Evolutionary conservation across 305 asterid genomes (phyloP).

Genomic region (Withania somnifera): DNA sequence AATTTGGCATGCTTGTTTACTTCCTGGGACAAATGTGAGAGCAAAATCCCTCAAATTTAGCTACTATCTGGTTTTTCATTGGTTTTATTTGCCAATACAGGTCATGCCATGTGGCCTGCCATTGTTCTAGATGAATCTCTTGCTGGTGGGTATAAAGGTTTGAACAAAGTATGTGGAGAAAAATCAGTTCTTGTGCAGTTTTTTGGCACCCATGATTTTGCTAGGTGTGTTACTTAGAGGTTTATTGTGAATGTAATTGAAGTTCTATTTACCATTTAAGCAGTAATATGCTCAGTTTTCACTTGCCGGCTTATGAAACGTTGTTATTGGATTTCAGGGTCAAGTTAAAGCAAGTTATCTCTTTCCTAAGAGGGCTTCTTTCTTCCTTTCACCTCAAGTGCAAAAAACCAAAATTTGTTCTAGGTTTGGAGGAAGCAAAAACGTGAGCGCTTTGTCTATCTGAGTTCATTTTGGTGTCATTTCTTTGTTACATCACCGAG

Average conservation of each 20-base stretch:
- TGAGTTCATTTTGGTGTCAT: background rate
- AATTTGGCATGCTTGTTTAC: background rate
- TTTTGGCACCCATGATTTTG: slow-evolving; percentile 97
- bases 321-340: slow-evolving; percentile 44
- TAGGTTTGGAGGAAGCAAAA: slow-evolving; percentile 86
- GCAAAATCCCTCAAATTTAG: background rate
- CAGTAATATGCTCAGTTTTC: background rate
- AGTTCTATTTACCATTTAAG: background rate
- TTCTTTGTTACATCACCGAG: background rate
- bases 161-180: slow-evolving; percentile 60
- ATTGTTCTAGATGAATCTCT: slow-evolving; percentile 74
- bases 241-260: background rate
- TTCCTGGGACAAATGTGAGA: background rate
- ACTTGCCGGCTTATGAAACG: background rate
- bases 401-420: slow-evolving; percentile 61
- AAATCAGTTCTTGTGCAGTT: slow-evolving; percentile 85
- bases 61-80: background rate
- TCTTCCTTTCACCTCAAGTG: slow-evolving; percentile 86
- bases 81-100: slow-evolving; percentile 31
- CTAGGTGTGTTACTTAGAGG: slow-evolving; percentile 45
- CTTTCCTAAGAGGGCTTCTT: slow-evolving; percentile 87
- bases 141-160: slow-evolving; percentile 53
- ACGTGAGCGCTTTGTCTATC: slow-evolving; percentile 49
- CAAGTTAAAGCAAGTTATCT: slow-evolving; percentile 53
- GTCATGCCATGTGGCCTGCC: slow-evolving; percentile 98